Evolutionary conservation across 1,139 yeast species (phyloP).

Genomic region (Geotrichum fermentans): DNA sequence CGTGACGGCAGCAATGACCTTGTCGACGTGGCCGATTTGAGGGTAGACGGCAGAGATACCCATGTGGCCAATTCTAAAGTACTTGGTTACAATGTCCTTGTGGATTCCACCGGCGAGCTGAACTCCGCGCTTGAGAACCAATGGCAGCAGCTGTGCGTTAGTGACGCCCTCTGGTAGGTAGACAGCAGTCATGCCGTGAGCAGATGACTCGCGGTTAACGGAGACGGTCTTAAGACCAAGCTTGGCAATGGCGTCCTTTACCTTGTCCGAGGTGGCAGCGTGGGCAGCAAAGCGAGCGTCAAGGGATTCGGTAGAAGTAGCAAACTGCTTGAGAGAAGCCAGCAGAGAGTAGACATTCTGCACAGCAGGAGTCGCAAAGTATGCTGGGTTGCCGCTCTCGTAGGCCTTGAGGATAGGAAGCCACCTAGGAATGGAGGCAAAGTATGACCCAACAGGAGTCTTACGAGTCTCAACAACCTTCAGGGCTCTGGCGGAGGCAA

Average conservation of each 20-base stretch:
- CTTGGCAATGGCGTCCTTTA: conserved; percentile 52
- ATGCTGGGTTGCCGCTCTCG: conserved; percentile 76
- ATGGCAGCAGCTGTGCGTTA: conserved; percentile 58
- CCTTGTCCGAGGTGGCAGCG: conserved; percentile 54
- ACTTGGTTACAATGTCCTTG: conserved; percentile 71
- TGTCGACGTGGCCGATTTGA: conserved; percentile 18
- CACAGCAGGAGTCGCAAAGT: conserved; percentile 92
- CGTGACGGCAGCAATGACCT: conserved; percentile 17
- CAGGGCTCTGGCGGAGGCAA: conserved; percentile 72
- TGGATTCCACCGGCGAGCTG: conserved; percentile 89
- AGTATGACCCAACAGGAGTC: conserved; percentile 57
- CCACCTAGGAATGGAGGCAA: conserved; percentile 81
- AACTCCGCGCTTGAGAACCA: conserved; percentile 64
- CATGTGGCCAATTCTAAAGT: conserved; percentile 96
- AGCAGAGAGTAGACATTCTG: conserved; percentile 80
- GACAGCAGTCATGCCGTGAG: conserved; percentile 83
- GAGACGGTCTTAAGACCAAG: conserved; percentile 71
- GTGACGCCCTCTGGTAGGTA: conserved; percentile 75
- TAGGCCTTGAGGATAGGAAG: conserved; percentile 82
- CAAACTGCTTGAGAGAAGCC: conserved; percentile 69
- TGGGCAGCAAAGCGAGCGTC: conserved; percentile 63
- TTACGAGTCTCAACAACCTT: conserved; percentile 50
- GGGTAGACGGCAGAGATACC: conserved; percentile 56
- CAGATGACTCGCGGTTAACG: conserved; percentile 53
- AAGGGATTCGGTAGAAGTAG: conserved; percentile 49